Percentiles rank a stretch among this genome's conserved stretches.
These are phyloP conservation scores for Wallacemonas sp. DNA, from an alignment of 208 protist species.

Conservation along the genomic window DNA sequence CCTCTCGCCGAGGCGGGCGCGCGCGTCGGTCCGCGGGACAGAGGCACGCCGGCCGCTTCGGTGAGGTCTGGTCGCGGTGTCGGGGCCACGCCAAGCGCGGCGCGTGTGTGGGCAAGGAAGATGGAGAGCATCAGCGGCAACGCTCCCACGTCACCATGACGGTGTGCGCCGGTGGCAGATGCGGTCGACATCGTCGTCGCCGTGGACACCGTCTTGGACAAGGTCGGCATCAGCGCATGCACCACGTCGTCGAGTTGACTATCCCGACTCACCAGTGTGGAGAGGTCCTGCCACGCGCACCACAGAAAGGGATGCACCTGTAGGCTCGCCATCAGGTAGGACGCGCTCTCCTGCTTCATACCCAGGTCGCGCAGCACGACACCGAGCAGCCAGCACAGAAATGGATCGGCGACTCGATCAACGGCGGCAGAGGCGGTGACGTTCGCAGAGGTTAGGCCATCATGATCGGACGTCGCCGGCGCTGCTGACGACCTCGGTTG, in stretches of 20 bases:
- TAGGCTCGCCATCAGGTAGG: slow-evolving; percentile 57
- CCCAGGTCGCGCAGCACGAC: slow-evolving; percentile 77
- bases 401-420: slow-evolving; percentile 41
- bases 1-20: no score
- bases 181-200: no score
- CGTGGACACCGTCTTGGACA: neutral
- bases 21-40: neutral
- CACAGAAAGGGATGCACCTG: slow-evolving; percentile 70
- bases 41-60: slow-evolving; percentile 8
- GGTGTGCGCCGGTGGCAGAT: no score
- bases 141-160: no score
- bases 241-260: slow-evolving; percentile 70
- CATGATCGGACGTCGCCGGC: no score
- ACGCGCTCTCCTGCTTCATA: slow-evolving; percentile 73
- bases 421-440: neutral
- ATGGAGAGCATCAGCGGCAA: slow-evolving; percentile 66
- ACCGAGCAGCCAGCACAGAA: slow-evolving; percentile 79
- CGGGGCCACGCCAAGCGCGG: slow-evolving; percentile 59
- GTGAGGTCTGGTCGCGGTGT: slow-evolving; percentile 18
- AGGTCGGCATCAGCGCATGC: slow-evolving; percentile 14
- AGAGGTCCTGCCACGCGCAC: slow-evolving; percentile 82
- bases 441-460: no score
- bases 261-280: slow-evolving; percentile 60
- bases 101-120: slow-evolving; percentile 60
- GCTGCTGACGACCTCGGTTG: neutral